Evolutionary conservation across 495 filamentous ascomycete genomes (phyloP).

Genomic region (Aspergillus incahuasiensis): DNA sequence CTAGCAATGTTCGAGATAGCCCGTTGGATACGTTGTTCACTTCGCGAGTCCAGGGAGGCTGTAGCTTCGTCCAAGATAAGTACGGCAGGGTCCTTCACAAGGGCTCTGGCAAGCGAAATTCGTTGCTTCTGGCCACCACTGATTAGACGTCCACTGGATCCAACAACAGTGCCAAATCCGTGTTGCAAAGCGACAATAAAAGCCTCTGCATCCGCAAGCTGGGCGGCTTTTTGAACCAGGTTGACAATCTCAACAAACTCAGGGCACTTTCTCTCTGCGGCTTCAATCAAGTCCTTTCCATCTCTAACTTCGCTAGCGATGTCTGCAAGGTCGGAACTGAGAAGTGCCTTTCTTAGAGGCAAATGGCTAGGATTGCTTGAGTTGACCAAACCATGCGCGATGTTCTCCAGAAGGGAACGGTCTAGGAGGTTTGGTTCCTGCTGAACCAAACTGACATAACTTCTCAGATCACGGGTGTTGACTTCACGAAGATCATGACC

Average conservation of each 20-base stretch:
- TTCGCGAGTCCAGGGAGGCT: slow-evolving; percentile 49
- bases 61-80: slow-evolving; percentile 84
- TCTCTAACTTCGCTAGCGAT: slow-evolving; percentile 31
- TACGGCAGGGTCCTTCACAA: slow-evolving; percentile 75
- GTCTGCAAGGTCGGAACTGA: slow-evolving; percentile 26
- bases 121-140: slow-evolving; percentile 63
- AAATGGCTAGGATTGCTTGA: slow-evolving; percentile 37
- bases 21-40: slow-evolving; percentile 48
- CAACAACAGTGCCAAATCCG: slow-evolving; percentile 49
- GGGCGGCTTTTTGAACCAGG: slow-evolving; percentile 35
- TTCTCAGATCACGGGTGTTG: slow-evolving; percentile 53
- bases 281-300: slow-evolving; percentile 30
- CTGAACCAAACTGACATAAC: slow-evolving; percentile 58
- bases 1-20: slow-evolving; percentile 44
- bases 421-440: slow-evolving; percentile 64
- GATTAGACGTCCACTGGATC: slow-evolving; percentile 52
- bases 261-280: slow-evolving; percentile 27
- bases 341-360: slow-evolving; percentile 32
- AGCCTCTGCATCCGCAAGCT: slow-evolving; percentile 36
- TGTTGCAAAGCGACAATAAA: slow-evolving; percentile 47
- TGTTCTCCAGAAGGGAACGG: slow-evolving; percentile 65
- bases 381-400: slow-evolving; percentile 60
- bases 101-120: slow-evolving; percentile 62
- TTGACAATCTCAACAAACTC: slow-evolving; percentile 35
- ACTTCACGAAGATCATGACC: slow-evolving; percentile 49